A percentile compares a stretch with the other conserved stretches of the same genome.
Conservation (phyloP, 2,329 filamentous ascomycete genomes). For the Sarocladium strictum region DNA sequence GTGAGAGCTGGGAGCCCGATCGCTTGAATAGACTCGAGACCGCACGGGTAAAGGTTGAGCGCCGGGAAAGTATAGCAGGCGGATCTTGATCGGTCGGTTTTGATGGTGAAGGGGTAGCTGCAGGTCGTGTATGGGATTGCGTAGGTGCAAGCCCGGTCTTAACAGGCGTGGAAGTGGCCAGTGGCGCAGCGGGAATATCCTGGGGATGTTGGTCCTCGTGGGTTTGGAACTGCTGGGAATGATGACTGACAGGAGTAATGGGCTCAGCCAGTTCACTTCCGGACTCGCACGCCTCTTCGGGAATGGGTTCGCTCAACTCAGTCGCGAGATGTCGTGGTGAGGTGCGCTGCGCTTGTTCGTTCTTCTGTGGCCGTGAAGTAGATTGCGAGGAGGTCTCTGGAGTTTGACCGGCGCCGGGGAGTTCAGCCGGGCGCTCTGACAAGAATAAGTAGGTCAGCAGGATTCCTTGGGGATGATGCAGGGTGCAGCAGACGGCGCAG, state of each 20-base stretch:
- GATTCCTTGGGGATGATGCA: conserved; percentile 3
- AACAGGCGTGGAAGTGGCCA: neutral
- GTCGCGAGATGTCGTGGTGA: conserved; percentile 3
- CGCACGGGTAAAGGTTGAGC: conserved; percentile 40
- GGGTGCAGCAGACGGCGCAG: neutral
- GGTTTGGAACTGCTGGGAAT: conserved; percentile 5
- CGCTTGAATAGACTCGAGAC: conserved; percentile 45
- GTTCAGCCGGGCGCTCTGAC: conserved; percentile 4
- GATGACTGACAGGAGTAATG: conserved; percentile 6
- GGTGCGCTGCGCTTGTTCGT: neutral
- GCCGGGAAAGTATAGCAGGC: conserved; percentile 28
- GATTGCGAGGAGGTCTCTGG: neutral
- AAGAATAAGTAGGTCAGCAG: conserved; percentile 7
- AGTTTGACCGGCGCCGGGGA: neutral
- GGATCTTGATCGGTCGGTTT: conserved; percentile 17
- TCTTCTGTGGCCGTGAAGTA: neutral
- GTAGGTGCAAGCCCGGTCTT: conserved; percentile 14
- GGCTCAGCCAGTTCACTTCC: conserved; percentile 6
- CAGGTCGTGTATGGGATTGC: conserved; percentile 14
- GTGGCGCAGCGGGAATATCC: neutral
- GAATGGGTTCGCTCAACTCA: conserved; percentile 3
- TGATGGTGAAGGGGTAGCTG: conserved; percentile 16
- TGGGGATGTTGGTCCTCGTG: conserved; percentile 8
- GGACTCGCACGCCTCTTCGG: conserved; percentile 7
- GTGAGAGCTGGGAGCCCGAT: conserved; percentile 26